These are phyloP conservation scores for Aethionema arabicum DNA, from an alignment of 345 rosid species.

Conservation along the genomic window DNA sequence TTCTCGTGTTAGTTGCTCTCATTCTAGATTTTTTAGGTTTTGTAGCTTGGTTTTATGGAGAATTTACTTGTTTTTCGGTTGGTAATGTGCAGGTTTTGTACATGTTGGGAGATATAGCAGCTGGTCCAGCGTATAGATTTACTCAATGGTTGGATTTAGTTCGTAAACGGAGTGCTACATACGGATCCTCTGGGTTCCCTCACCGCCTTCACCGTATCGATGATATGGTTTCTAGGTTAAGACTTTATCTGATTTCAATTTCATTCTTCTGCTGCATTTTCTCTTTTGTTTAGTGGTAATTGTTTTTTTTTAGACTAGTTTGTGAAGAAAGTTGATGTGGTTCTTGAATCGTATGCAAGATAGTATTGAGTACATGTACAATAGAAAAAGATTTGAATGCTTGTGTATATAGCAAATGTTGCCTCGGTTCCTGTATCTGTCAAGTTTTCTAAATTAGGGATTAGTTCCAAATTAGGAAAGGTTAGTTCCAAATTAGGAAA, in stretches of 20 bases:
- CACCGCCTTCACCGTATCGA: conserved; percentile 54
- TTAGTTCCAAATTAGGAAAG: not conserved
- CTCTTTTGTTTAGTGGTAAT: not conserved
- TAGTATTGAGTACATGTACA: too few species aligned
- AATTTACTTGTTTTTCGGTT: not conserved
- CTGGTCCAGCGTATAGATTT: conserved; percentile 80
- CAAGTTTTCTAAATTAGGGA: conserved; percentile 7
- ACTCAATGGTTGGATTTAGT: conserved; percentile 97
- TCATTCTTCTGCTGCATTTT: not conserved
- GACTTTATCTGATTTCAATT: not conserved
- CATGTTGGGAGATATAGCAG: conserved; percentile 96
- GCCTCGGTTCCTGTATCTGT: not conserved
- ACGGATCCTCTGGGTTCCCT: conserved; percentile 86
- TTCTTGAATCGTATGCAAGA: not conserved
- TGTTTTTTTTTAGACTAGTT: too few species aligned
- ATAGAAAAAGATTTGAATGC: too few species aligned
- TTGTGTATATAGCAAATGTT: too few species aligned
- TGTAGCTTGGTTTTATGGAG: not conserved
- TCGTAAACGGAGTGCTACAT: conserved; percentile 82
- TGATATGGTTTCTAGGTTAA: conserved; percentile 46
- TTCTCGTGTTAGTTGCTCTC: conserved; percentile 62
- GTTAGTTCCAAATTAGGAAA: not conserved
- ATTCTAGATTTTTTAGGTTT: not conserved
- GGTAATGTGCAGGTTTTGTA: conserved; percentile 62
- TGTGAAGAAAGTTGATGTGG: not conserved